phyloP scores from a whole-genome alignment of 257 asterid genomes.

The Catharanthus roseus region DNA sequence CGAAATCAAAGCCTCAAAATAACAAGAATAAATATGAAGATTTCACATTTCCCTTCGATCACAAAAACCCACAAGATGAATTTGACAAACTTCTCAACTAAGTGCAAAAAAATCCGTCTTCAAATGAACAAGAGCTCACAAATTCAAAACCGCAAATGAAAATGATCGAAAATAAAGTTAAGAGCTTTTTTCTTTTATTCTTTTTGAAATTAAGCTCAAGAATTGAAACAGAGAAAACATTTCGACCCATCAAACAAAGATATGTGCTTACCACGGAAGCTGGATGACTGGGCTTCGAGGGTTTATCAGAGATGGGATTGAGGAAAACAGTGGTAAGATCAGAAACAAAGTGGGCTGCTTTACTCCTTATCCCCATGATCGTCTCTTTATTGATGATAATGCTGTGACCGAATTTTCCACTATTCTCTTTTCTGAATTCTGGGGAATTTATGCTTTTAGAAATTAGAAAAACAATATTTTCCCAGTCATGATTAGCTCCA shows the following conservation, averaged over 20 bases:
- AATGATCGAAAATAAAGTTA: neutral
- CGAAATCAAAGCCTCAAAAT: neutral
- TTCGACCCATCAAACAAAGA: neutral
- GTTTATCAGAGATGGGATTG: constrained; percentile 84
- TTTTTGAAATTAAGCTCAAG: neutral
- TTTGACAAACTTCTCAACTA: neutral
- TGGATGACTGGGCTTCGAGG: constrained; percentile 31
- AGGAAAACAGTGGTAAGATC: constrained; percentile 81
- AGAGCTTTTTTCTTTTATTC: neutral
- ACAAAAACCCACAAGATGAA: neutral
- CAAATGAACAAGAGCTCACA: neutral
- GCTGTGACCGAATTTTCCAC: neutral
- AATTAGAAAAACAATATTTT: constrained; percentile 8
- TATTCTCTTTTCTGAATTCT: neutral
- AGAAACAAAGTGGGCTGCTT: constrained; percentile 91
- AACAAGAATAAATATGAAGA: neutral
- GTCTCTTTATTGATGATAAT: constrained; percentile 16
- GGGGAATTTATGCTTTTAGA: constrained; percentile 4
- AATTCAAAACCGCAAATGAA: constrained; percentile 1
- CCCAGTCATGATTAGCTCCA: neutral
- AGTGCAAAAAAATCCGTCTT: neutral
- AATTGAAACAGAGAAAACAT: neutral
- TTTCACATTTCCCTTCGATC: neutral
- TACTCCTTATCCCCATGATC: constrained; percentile 62
- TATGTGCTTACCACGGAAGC: constrained; percentile 35